Evolutionary conservation across 2,329 filamentous ascomycete species (phyloP).

Genomic region (Dactylellina parvicollis): DNA sequence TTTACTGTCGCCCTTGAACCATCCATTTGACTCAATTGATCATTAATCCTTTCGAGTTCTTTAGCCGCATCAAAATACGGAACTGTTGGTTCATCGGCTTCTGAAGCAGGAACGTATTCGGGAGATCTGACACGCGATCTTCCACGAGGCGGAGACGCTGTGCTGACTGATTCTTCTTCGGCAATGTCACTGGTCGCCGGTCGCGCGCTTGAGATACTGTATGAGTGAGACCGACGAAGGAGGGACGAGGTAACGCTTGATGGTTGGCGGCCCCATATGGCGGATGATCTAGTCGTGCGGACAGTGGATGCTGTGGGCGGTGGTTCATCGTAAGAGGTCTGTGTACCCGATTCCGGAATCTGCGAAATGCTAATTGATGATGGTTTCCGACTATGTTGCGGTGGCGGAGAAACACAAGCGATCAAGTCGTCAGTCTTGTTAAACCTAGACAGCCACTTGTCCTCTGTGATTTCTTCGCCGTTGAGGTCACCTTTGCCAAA

Average conservation of each 20-base stretch:
- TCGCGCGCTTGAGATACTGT: conserved; percentile 42
- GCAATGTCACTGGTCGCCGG: conserved; percentile 43
- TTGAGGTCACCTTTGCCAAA: conserved; percentile 47
- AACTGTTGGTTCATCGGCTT: conserved; percentile 36
- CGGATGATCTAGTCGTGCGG: conserved; percentile 37
- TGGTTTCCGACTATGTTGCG: conserved; percentile 38
- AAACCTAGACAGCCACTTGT: conserved; percentile 47
- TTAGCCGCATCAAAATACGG: conserved; percentile 45
- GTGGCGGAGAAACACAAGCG: conserved; percentile 40
- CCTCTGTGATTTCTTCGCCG: conserved; percentile 47
- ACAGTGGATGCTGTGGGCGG: conserved; percentile 43
- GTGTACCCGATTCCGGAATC: conserved; percentile 34
- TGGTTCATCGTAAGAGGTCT: conserved; percentile 41
- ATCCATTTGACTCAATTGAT: conserved; percentile 51
- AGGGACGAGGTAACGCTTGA: conserved; percentile 47
- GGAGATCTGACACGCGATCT: conserved; percentile 46
- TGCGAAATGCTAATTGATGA: conserved; percentile 41
- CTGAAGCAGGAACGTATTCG: conserved; percentile 24
- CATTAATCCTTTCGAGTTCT: conserved; percentile 49
- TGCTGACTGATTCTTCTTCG: conserved; percentile 52
- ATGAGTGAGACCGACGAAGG: conserved; percentile 38
- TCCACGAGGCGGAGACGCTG: conserved; percentile 35
- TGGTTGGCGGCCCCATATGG: conserved; percentile 43
- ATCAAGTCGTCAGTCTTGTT: conserved; percentile 51
- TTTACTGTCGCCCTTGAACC: conserved; percentile 36